phyloP scores from a whole-genome alignment of 2,329 filamentous ascomycete genomes.

The Thelonectria blattea region DNA sequence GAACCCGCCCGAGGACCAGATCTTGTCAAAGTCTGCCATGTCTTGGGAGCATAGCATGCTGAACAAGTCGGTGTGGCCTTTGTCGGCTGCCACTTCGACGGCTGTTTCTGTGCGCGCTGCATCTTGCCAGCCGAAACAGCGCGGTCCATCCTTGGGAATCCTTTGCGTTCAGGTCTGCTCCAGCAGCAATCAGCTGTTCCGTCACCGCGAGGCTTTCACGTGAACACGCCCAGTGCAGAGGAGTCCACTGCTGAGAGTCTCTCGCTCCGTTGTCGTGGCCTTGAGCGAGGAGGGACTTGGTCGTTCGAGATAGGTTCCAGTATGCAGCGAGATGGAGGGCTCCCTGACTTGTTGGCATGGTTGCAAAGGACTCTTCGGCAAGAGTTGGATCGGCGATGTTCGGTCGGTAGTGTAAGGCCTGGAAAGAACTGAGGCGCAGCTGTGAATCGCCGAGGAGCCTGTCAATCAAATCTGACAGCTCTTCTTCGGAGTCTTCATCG shows the following conservation, averaged over 20 bases:
- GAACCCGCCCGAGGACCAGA: neutral
- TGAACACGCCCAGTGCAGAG: constrained; percentile 2
- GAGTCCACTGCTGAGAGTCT: constrained; percentile 4
- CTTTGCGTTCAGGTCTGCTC: neutral
- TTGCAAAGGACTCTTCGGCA: neutral
- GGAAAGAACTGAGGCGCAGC: constrained; percentile 2
- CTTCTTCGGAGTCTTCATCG: neutral
- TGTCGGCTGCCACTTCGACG: neutral
- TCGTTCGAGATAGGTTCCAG: neutral
- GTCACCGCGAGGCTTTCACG: neutral
- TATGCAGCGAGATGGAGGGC: constrained; percentile 1
- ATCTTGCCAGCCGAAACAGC: constrained; percentile 1
- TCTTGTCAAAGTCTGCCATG: neutral
- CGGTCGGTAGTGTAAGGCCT: constrained; percentile 2
- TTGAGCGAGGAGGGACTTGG: neutral
- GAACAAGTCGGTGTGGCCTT: neutral
- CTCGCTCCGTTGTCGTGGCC: neutral
- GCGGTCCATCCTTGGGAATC: constrained; percentile 4
- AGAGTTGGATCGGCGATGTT: neutral
- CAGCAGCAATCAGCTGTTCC: neutral
- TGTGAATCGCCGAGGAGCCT: neutral
- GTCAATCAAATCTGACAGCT: neutral
- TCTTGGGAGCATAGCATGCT: neutral
- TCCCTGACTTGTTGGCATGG: neutral
- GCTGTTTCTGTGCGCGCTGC: neutral